phyloP scores from a whole-genome alignment of 768 basidiomycete species.

The Mycena amicta region DNA sequence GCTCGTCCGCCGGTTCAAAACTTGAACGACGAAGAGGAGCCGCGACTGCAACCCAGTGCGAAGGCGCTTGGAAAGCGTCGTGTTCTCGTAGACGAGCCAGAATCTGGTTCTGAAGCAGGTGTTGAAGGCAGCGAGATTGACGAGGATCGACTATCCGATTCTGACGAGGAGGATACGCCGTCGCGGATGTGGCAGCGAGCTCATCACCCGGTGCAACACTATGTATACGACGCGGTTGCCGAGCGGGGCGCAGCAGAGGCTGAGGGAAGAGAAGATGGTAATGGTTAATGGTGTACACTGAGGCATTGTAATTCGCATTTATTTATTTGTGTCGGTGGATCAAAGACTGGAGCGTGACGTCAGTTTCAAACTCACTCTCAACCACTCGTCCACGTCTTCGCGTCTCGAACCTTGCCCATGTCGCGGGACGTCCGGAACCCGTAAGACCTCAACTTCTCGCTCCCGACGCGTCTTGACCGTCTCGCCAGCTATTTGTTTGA shows the following conservation, averaged over 20 bases:
- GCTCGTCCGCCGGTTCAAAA: conserved; percentile 19
- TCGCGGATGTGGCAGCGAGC: conserved; percentile 33
- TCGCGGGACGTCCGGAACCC: conserved; percentile 76
- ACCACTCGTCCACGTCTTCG: background rate
- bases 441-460: background rate
- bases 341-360: background rate
- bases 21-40: conserved; percentile 35
- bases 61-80: conserved; percentile 88
- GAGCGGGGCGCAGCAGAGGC: conserved; percentile 70
- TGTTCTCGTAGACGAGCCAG: conserved; percentile 55
- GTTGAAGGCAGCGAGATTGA: conserved; percentile 41
- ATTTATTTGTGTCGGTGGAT: too few species aligned
- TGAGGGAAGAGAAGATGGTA: conserved; percentile 42
- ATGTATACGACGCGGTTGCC: conserved; percentile 92
- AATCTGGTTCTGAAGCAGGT: conserved; percentile 39
- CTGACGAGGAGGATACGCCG: conserved; percentile 43
- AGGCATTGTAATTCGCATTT: background rate
- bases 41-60: conserved; percentile 69
- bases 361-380: background rate
- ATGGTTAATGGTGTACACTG: conserved; percentile 52
- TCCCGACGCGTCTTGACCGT: background rate
- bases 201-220: conserved; percentile 56
- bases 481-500: conserved; percentile 70
- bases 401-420: conserved; percentile 32
- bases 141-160: conserved; percentile 46